Evolutionary conservation across 108 stramenopile genomes (phyloP).

Genomic region (Skeletonema tropicum): DNA sequence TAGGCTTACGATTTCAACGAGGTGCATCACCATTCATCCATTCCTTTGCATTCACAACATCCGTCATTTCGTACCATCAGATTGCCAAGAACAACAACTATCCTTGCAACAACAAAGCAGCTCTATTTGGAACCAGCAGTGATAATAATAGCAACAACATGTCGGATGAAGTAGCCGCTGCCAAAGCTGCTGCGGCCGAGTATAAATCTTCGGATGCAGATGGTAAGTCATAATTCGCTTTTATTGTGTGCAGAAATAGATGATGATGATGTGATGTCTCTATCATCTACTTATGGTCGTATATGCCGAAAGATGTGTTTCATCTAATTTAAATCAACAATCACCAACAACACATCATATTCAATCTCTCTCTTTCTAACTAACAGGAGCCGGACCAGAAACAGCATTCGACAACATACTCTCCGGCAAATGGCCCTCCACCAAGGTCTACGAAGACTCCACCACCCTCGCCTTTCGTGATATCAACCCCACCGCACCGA

Average conservation of each 20-base stretch:
- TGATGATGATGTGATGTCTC: too few species aligned
- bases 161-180: constrained; percentile 54
- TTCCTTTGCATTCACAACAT: too few species aligned
- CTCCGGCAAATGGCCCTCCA: constrained; percentile 72
- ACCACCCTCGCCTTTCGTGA: constrained; percentile 92
- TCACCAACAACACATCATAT: too few species aligned
- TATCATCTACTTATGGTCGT: too few species aligned
- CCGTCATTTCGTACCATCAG: too few species aligned
- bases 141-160: constrained; percentile 18
- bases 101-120: not conserved
- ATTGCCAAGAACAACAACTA: too few species aligned
- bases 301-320: too few species aligned
- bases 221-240: too few species aligned
- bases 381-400: constrained; percentile 58
- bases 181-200: constrained; percentile 60
- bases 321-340: too few species aligned
- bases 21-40: not conserved
- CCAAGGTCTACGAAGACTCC: constrained; percentile 96
- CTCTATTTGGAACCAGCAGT: not conserved
- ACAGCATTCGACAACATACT: constrained; percentile 98
- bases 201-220: constrained; percentile 48
- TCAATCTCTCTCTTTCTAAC: not conserved
- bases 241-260: too few species aligned
- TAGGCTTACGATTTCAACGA: not conserved
- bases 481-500: constrained; percentile 91